Conservation (phyloP, 2,329 filamentous ascomycete species). For the Alternaria consortialis region DNA sequence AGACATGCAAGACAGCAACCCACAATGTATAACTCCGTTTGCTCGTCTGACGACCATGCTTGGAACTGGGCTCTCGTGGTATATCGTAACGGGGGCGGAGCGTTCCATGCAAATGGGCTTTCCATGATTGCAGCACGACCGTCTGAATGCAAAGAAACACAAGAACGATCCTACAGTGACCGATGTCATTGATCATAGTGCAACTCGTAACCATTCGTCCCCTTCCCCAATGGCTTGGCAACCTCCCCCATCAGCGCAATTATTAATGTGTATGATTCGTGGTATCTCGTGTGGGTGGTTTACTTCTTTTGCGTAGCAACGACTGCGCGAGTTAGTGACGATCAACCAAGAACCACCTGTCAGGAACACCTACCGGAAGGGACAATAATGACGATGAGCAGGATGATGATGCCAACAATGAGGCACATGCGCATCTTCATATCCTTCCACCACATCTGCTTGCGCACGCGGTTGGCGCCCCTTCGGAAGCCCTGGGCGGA, state of each 20-base stretch:
- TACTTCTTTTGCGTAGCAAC: slow-evolving; percentile 37
- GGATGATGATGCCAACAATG: slow-evolving; percentile 86
- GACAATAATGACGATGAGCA: slow-evolving; percentile 93
- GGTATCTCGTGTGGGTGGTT: slow-evolving; percentile 35
- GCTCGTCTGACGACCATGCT: slow-evolving; percentile 41
- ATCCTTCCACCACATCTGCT: slow-evolving; percentile 99
- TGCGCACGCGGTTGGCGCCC: slow-evolving; percentile 91
- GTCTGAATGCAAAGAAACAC: slow-evolving; percentile 49
- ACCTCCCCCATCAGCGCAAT: slow-evolving; percentile 32
- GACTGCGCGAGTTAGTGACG: slow-evolving; percentile 34
- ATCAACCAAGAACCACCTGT: too few relatives aligned
- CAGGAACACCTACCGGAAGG: slow-evolving; percentile 74
- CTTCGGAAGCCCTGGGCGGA: slow-evolving; percentile 96
- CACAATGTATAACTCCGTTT: slow-evolving; percentile 47
- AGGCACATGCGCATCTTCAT: slow-evolving; percentile 99
- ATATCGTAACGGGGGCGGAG: slow-evolving; percentile 36
- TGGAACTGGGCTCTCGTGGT: slow-evolving; percentile 32
- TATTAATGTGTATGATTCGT: slow-evolving; percentile 45
- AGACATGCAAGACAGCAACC: slow-evolving; percentile 31
- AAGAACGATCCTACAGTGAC: slow-evolving; percentile 48
- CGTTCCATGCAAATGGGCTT: slow-evolving; percentile 22
- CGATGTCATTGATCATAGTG: slow-evolving; percentile 35
- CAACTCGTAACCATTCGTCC: slow-evolving; percentile 35
- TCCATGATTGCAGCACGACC: slow-evolving; percentile 36
- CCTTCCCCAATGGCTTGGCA: slow-evolving; percentile 30